Conservation (phyloP, 345 rosid species). For the Raphanus sativus region DNA sequence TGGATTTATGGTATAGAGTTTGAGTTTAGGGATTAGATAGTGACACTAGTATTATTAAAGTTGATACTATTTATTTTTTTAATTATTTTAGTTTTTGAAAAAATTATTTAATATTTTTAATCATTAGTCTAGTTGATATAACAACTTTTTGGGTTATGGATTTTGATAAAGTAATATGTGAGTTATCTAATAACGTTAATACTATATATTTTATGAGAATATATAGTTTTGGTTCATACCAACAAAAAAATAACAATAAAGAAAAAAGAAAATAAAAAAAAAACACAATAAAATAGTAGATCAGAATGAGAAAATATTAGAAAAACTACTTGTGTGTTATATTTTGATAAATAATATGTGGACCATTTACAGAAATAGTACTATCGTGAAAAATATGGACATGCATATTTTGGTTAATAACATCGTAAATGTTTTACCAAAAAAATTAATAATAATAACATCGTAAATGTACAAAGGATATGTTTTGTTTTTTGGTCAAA, state of each 20-base stretch:
- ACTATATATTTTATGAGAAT: not conserved
- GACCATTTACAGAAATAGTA: not conserved
- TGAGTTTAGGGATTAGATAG: too few species aligned
- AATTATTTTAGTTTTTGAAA: too few species aligned
- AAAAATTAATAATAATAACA: too few species aligned
- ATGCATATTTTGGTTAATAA: not conserved
- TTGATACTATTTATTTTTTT: too few species aligned
- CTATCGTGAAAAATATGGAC: not conserved
- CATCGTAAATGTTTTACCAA: not conserved
- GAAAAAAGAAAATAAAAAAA: not conserved
- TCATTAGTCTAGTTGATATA: too few species aligned
- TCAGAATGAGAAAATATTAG: not conserved
- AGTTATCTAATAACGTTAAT: not conserved
- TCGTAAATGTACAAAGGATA: not conserved
- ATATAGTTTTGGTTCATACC: not conserved
- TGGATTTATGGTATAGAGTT: too few species aligned
- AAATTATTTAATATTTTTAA: too few species aligned
- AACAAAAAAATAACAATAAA: not conserved
- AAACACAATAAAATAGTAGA: not conserved
- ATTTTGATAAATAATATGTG: not conserved
- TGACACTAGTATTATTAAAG: too few species aligned
- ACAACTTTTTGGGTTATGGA: not conserved
- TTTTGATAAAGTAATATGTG: not conserved
- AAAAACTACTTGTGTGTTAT: not conserved
- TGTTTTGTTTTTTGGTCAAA: too few species aligned